These are phyloP conservation scores for Mycena albidolilacea DNA, from an alignment of 768 basidiomycete genomes.

Conservation along the genomic window DNA sequence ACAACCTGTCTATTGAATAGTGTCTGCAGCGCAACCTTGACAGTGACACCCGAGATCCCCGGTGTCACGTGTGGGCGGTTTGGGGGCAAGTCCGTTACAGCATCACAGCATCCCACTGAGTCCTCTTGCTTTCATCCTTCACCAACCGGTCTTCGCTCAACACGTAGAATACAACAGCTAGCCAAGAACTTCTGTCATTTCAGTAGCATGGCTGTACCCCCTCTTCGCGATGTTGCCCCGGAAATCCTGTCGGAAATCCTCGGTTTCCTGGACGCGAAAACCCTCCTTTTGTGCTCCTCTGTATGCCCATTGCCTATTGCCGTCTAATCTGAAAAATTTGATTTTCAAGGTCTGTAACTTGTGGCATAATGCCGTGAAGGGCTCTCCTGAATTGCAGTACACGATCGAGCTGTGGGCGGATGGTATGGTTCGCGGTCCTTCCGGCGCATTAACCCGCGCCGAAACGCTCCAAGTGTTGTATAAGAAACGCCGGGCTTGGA, in stretches of 20 bases:
- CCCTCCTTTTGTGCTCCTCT: slow-evolving; percentile 15
- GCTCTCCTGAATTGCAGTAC: slow-evolving; percentile 22
- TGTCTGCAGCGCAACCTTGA: too few relatives aligned
- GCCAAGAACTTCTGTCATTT: background rate
- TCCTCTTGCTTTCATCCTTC: background rate
- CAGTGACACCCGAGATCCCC: too few relatives aligned
- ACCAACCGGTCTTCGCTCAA: background rate
- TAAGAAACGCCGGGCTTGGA: slow-evolving; percentile 22
- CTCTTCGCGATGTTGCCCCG: slow-evolving; percentile 1
- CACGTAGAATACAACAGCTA: background rate
- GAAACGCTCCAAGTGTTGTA: slow-evolving; percentile 8
- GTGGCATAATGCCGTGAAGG: slow-evolving; percentile 10
- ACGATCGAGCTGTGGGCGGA: slow-evolving; percentile 27
- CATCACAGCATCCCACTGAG: too few relatives aligned
- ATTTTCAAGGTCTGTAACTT: slow-evolving; percentile 14
- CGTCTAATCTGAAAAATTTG: background rate
- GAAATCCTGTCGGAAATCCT: slow-evolving; percentile 24
- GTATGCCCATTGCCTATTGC: background rate
- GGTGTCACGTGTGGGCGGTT: too few relatives aligned
- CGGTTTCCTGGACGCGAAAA: slow-evolving; percentile 4
- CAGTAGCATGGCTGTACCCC: background rate
- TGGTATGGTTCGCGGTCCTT: slow-evolving; percentile 8
- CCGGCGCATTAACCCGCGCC: background rate
- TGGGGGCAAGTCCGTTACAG: too few relatives aligned
- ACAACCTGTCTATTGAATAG: too few relatives aligned